These are phyloP conservation scores for Boletus semigastroideus DNA, from an alignment of 1,284 basidiomycete genomes.

Conservation along the genomic window DNA sequence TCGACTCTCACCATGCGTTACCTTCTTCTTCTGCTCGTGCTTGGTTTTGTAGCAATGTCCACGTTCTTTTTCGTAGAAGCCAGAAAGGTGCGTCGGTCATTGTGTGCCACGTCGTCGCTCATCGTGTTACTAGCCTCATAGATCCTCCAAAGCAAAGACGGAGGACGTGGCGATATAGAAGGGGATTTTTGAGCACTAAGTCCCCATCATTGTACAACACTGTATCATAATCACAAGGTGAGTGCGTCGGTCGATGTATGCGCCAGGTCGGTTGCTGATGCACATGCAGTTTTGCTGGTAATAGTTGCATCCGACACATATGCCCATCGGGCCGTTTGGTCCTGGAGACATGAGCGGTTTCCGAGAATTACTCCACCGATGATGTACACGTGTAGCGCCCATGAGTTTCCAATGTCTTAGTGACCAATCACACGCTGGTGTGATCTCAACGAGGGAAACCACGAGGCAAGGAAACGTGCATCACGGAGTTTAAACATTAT, in stretches of 20 bases:
- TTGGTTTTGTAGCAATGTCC: conserved; percentile 29
- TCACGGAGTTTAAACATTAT: conserved; percentile 15
- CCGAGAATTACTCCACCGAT: conserved; percentile 7
- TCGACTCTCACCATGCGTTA: conserved; percentile 21
- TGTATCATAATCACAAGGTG: conserved; percentile 30
- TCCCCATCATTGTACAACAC: conserved; percentile 20
- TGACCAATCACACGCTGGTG: conserved; percentile 14
- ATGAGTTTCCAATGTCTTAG: conserved; percentile 8
- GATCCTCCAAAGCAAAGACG: conserved; percentile 16
- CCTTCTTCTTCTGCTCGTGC: conserved; percentile 31
- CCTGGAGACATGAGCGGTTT: conserved; percentile 14
- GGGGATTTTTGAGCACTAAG: conserved; percentile 31
- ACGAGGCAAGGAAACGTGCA: conserved; percentile 30
- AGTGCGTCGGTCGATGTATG: neutral
- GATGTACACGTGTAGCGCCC: conserved; percentile 20
- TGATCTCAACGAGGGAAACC: conserved; percentile 25
- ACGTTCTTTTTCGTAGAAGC: conserved; percentile 34
- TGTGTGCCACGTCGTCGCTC: conserved; percentile 2
- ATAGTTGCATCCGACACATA: conserved; percentile 11
- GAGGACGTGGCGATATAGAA: conserved; percentile 1
- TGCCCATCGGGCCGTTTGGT: neutral
- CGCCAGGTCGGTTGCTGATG: neutral
- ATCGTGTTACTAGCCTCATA: conserved; percentile 22
- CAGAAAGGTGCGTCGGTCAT: conserved; percentile 22
- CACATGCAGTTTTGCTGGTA: conserved; percentile 8